These are phyloP conservation scores for Colletotrichum chlorophyti DNA, from an alignment of 2,329 filamentous ascomycete species.

Conservation along the genomic window DNA sequence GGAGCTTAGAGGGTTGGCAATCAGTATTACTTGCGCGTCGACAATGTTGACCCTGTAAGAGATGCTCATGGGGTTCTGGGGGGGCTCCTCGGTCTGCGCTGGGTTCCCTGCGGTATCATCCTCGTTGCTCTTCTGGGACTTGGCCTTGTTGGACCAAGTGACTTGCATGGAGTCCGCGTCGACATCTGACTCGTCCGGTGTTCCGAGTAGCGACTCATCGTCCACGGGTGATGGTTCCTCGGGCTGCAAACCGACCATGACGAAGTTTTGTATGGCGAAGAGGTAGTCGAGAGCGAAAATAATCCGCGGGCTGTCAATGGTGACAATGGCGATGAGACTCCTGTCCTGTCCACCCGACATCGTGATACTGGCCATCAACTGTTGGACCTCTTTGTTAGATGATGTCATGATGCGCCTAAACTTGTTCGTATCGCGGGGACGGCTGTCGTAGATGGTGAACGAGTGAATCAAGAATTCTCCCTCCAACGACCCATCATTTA, in stretches of 20 bases:
- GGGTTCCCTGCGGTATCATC: slow-evolving; percentile 14
- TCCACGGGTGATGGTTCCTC: slow-evolving; percentile 64
- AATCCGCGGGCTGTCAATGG: slow-evolving; percentile 90
- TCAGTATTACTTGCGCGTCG: slow-evolving; percentile 94
- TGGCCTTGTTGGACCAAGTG: slow-evolving; percentile 45
- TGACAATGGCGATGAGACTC: slow-evolving; percentile 87
- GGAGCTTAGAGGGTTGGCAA: slow-evolving; percentile 88
- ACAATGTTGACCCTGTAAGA: slow-evolving; percentile 94
- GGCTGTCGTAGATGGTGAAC: slow-evolving; percentile 92
- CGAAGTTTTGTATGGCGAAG: slow-evolving; percentile 85
- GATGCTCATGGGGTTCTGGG: slow-evolving; percentile 66
- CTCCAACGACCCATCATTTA: slow-evolving; percentile 89
- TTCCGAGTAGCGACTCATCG: slow-evolving; percentile 61
- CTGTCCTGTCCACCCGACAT: slow-evolving; percentile 86
- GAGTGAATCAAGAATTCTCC: slow-evolving; percentile 92
- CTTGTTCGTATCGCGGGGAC: slow-evolving; percentile 89
- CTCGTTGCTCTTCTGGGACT: slow-evolving; percentile 38
- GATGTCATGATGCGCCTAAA: slow-evolving; percentile 98
- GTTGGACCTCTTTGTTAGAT: slow-evolving; percentile 92
- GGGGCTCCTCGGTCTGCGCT: slow-evolving; percentile 29
- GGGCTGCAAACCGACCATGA: slow-evolving; percentile 72
- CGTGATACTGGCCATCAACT: slow-evolving; percentile 97
- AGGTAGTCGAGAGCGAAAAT: slow-evolving; percentile 97
- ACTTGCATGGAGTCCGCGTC: slow-evolving; percentile 63
- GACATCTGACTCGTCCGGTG: slow-evolving; percentile 59